These are phyloP conservation scores for Triadica sebifera DNA, from an alignment of 345 rosid species.

Conservation along the genomic window DNA sequence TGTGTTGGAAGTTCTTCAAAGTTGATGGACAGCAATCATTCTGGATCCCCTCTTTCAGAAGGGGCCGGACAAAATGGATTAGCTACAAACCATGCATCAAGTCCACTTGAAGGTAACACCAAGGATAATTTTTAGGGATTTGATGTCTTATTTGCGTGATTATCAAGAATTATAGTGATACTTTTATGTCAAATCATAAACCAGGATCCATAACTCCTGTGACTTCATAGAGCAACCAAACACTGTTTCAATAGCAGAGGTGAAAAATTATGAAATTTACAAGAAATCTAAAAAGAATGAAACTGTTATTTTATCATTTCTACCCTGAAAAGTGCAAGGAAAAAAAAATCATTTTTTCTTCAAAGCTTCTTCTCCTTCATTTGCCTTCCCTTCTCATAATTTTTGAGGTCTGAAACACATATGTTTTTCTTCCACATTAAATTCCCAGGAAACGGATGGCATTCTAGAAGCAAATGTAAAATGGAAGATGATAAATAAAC, in stretches of 20 bases:
- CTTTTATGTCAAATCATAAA: background rate
- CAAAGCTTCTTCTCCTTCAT: background rate
- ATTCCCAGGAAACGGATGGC: background rate
- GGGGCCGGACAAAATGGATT: slow-evolving; percentile 76
- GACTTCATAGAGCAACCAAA: slow-evolving; percentile 1
- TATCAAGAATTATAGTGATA: background rate
- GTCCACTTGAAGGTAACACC: slow-evolving; percentile 76
- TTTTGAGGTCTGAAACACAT: background rate
- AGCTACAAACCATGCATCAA: slow-evolving; percentile 50
- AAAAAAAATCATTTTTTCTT: background rate
- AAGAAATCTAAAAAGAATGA: background rate
- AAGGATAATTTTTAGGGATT: background rate
- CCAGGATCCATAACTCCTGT: background rate
- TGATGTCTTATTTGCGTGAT: slow-evolving; percentile 7
- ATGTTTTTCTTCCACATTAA: background rate
- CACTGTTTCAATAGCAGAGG: background rate
- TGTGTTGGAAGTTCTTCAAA: slow-evolving; percentile 58
- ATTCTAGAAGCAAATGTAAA: background rate
- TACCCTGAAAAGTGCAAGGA: background rate
- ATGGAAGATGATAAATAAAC: background rate
- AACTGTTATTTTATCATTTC: background rate
- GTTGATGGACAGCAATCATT: slow-evolving; percentile 60
- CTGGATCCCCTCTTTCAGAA: slow-evolving; percentile 79
- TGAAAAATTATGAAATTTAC: background rate
- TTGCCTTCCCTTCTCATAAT: background rate